Conservation (phyloP, 1,284 basidiomycete species). For the Cutaneotrichosporon spelunceum region DNA sequence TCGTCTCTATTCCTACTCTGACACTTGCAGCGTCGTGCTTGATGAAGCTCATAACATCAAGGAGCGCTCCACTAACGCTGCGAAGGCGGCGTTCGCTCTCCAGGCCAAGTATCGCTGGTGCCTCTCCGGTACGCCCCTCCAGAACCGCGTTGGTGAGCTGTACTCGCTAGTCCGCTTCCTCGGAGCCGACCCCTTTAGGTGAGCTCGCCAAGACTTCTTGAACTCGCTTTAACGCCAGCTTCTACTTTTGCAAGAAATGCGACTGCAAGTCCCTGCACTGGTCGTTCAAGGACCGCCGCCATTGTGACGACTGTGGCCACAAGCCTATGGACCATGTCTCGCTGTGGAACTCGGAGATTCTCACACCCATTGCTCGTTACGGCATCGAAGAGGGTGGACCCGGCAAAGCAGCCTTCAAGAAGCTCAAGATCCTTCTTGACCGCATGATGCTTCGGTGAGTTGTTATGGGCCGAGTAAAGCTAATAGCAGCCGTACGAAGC, state of each 20-base stretch:
- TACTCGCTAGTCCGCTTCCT: slow-evolving; percentile 90
- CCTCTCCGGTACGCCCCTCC: slow-evolving; percentile 93
- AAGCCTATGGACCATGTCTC: slow-evolving; percentile 88
- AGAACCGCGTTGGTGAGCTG: slow-evolving; percentile 95
- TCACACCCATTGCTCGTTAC: slow-evolving; percentile 86
- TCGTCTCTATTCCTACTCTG: slow-evolving; percentile 54
- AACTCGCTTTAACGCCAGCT: slow-evolving; percentile 46
- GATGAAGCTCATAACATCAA: slow-evolving; percentile 99
- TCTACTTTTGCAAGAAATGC: slow-evolving; percentile 79
- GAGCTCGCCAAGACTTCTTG: slow-evolving; percentile 2
- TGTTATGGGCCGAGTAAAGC: not conserved
- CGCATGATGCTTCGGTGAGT: slow-evolving; percentile 84
- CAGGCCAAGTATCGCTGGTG: slow-evolving; percentile 86
- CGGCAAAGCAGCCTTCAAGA: slow-evolving; percentile 80
- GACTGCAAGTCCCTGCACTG: slow-evolving; percentile 59
- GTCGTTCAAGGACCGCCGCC: slow-evolving; percentile 72
- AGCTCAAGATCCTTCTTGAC: slow-evolving; percentile 81
- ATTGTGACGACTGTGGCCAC: slow-evolving; percentile 88
- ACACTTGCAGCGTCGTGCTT: slow-evolving; percentile 51
- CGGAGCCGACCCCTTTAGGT: slow-evolving; percentile 77
- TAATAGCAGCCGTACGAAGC: slow-evolving; percentile 54
- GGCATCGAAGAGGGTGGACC: slow-evolving; percentile 62
- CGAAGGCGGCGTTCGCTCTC: slow-evolving; percentile 90
- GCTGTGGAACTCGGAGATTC: slow-evolving; percentile 59
- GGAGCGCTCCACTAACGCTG: slow-evolving; percentile 90